Conservation (phyloP, 169 alveolate species). For the Theileria orientalis region DNA sequence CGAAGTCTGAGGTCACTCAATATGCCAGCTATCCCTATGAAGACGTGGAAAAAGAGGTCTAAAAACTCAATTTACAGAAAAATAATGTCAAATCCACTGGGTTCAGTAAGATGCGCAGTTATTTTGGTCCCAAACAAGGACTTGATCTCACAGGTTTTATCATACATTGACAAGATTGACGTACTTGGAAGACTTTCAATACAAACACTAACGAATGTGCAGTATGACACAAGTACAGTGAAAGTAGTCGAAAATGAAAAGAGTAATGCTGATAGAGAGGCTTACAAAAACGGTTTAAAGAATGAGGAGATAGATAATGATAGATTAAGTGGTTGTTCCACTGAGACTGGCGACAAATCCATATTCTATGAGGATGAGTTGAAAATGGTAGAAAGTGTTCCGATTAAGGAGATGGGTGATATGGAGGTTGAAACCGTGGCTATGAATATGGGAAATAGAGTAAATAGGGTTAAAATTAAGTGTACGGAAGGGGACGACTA, state of each 20-base stretch:
- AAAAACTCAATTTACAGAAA: constrained; percentile 37
- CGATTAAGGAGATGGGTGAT: constrained; percentile 10
- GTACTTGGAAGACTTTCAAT: constrained; percentile 67
- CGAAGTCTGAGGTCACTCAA: background rate
- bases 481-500: background rate
- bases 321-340: background rate
- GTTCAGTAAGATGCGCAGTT: constrained; percentile 48
- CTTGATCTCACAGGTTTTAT: constrained; percentile 65
- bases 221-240: constrained; percentile 7
- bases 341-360: background rate
- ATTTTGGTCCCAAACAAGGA: constrained; percentile 73
- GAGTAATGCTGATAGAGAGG: background rate
- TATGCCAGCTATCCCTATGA: constrained; percentile 24
- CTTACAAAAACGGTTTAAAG: background rate
- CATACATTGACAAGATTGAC: constrained; percentile 58
- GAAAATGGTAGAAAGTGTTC: constrained; percentile 33
- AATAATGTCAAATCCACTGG: constrained; percentile 54
- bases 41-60: constrained; percentile 34
- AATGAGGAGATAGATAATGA: background rate
- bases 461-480: background rate
- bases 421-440: constrained; percentile 26
- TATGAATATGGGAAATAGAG: constrained; percentile 20
- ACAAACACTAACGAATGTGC: constrained; percentile 69
- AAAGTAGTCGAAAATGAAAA: background rate
- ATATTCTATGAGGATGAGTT: constrained; percentile 45